These are phyloP conservation scores for Mycena alexandri DNA, from an alignment of 768 basidiomycete genomes.

Conservation along the genomic window DNA sequence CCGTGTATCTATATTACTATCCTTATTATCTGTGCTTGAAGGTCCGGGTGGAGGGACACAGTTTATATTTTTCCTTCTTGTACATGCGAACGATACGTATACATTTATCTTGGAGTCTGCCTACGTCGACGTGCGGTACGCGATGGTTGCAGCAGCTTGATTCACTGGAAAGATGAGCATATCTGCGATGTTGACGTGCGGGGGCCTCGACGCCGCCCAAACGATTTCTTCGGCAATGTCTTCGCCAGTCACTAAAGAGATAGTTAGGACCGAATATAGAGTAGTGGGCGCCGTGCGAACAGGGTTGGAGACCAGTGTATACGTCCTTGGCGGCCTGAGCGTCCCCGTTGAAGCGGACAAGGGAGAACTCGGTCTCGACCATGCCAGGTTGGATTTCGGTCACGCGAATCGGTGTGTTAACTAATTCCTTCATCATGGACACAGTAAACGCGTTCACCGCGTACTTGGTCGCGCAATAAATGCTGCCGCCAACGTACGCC, in stretches of 20 bases:
- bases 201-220: slow-evolving; percentile 92
- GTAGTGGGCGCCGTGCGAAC: slow-evolving; percentile 60
- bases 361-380: slow-evolving; percentile 94
- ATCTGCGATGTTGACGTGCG: slow-evolving; percentile 93
- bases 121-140: slow-evolving; percentile 63
- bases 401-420: slow-evolving; percentile 93
- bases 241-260: slow-evolving; percentile 72
- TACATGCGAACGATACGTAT: slow-evolving; percentile 41
- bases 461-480: slow-evolving; percentile 93
- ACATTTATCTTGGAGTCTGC: slow-evolving; percentile 36
- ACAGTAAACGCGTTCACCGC: slow-evolving; percentile 91
- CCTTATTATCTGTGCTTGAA: slow-evolving; percentile 16
- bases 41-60: not conserved
- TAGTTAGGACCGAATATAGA: slow-evolving; percentile 9
- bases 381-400: slow-evolving; percentile 95
- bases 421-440: slow-evolving; percentile 86
- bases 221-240: slow-evolving; percentile 99
- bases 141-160: slow-evolving; percentile 78
- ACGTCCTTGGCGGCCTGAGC: slow-evolving; percentile 86
- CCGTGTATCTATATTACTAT: slow-evolving; percentile 29
- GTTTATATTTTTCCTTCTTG: slow-evolving; percentile 19
- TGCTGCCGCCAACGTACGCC: slow-evolving; percentile 89
- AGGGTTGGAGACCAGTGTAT: slow-evolving; percentile 88
- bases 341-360: slow-evolving; percentile 92
- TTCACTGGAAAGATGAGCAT: slow-evolving; percentile 83